Conservation (phyloP, 2,329 filamentous ascomycete genomes). For the Pseudogymnoascus sp. region DNA sequence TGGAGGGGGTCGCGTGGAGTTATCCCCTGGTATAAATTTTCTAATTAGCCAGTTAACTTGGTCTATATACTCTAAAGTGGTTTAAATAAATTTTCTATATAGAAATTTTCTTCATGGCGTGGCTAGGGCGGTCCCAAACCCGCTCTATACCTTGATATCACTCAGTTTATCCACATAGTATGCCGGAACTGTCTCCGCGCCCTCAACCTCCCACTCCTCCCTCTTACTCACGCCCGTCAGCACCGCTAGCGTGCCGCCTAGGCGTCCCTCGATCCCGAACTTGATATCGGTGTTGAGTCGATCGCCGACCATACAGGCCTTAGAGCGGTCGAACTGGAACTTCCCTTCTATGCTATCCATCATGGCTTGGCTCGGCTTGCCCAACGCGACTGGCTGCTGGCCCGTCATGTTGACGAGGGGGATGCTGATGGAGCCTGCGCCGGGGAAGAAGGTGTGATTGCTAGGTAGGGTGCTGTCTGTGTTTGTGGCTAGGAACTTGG, state of each 20-base stretch:
- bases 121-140: neutral
- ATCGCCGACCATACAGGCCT: conserved; percentile 94
- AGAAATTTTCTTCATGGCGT: neutral
- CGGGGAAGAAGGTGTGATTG: conserved; percentile 76
- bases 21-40: neutral
- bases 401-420: conserved; percentile 66
- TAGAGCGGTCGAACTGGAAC: conserved; percentile 74
- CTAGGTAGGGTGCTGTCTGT: conserved; percentile 82
- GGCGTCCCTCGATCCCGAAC: conserved; percentile 82
- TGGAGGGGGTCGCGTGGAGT: neutral
- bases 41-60: neutral
- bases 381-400: conserved; percentile 65
- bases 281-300: conserved; percentile 90
- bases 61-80: conserved; percentile 1
- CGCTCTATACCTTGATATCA: conserved; percentile 38
- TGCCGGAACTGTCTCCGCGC: conserved; percentile 60
- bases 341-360: conserved; percentile 98
- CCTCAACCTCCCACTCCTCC: conserved; percentile 67
- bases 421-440: conserved; percentile 73
- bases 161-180: conserved; percentile 80
- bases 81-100: neutral
- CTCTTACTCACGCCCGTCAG: conserved; percentile 83
- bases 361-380: conserved; percentile 97
- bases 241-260: conserved; percentile 86
- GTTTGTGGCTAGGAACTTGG: conserved; percentile 87